A percentile compares a stretch with the other conserved stretches of the same genome.
phyloP scores from a whole-genome alignment of 2,329 filamentous ascomycete genomes.

The Cladophialophora psammophila region DNA sequence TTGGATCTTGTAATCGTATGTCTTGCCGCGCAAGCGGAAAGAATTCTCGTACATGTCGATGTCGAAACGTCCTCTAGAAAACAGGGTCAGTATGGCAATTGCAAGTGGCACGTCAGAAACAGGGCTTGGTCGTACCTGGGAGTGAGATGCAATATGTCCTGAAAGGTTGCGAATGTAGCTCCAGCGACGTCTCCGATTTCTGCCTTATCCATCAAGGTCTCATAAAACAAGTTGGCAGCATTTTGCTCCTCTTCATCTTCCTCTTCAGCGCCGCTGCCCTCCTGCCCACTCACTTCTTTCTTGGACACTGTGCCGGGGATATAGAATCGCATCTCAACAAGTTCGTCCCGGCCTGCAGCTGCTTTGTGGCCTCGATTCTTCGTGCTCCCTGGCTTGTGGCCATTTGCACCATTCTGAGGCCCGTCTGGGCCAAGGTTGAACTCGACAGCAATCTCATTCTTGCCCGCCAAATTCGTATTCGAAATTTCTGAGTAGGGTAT shows the following conservation, averaged over 20 bases:
- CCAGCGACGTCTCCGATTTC: constrained; percentile 99
- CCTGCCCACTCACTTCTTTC: constrained; percentile 72
- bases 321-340: constrained; percentile 99
- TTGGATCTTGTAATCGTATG: constrained; percentile 99
- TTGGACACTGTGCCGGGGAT: constrained; percentile 87
- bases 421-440: constrained; percentile 79
- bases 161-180: constrained; percentile 95
- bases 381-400: constrained; percentile 73
- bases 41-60: constrained; percentile 99
- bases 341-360: constrained; percentile 85
- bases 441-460: constrained; percentile 96
- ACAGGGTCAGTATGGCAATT: constrained; percentile 34
- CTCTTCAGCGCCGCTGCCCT: constrained; percentile 70
- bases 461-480: constrained; percentile 96
- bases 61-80: constrained; percentile 88
- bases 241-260: constrained; percentile 76
- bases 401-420: constrained; percentile 75
- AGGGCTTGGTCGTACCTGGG: constrained; percentile 68
- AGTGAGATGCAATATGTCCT: constrained; percentile 95
- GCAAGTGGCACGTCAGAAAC: constrained; percentile 26
- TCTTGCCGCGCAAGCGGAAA: constrained; percentile 96
- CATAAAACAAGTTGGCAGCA: constrained; percentile 96
- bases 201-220: constrained; percentile 96
- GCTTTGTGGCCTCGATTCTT: constrained; percentile 83
- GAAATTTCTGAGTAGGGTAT: constrained; percentile 96